Percentiles rank a stretch among this genome's conserved stretches.
phyloP scores from a whole-genome alignment of 768 basidiomycete genomes.

The Termitomyces sp. region DNA sequence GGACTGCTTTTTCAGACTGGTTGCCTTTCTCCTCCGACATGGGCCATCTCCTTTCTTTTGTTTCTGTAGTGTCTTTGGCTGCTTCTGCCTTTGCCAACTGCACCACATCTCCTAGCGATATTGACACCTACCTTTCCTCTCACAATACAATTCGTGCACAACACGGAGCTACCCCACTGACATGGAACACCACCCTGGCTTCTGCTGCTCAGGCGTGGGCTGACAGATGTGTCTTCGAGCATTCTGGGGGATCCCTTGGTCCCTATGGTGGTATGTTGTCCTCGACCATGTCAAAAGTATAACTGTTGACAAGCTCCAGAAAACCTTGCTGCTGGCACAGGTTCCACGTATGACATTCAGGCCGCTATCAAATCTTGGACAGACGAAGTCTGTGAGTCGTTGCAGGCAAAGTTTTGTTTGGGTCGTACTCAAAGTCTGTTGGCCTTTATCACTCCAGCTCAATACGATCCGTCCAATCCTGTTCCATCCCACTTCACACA shows the following conservation, averaged over 20 bases:
- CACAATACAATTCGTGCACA: slow-evolving; percentile 61
- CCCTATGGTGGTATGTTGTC: slow-evolving; percentile 49
- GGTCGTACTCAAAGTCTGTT: neutral
- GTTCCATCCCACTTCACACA: slow-evolving; percentile 67
- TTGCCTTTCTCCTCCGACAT: slow-evolving; percentile 23
- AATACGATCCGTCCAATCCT: slow-evolving; percentile 55
- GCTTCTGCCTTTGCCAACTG: slow-evolving; percentile 29
- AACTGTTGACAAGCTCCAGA: slow-evolving; percentile 31
- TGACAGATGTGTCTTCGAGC: slow-evolving; percentile 57
- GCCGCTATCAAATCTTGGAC: slow-evolving; percentile 56
- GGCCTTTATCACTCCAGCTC: slow-evolving; percentile 24
- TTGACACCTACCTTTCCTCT: slow-evolving; percentile 43
- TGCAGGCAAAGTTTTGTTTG: neutral
- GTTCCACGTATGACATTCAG: slow-evolving; percentile 38
- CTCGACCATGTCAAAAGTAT: neutral
- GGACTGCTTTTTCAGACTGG: neutral
- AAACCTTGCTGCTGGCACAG: slow-evolving; percentile 71
- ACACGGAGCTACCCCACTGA: slow-evolving; percentile 58
- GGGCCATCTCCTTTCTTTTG: slow-evolving; percentile 26
- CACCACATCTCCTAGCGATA: slow-evolving; percentile 35
- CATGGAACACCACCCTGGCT: slow-evolving; percentile 59
- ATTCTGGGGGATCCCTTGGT: slow-evolving; percentile 63
- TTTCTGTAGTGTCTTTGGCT: slow-evolving; percentile 27
- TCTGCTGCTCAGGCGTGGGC: slow-evolving; percentile 65
- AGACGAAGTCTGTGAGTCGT: slow-evolving; percentile 55